Evolutionary conservation across 768 basidiomycete genomes (phyloP).

Genomic region (Tubosaeta sp.): DNA sequence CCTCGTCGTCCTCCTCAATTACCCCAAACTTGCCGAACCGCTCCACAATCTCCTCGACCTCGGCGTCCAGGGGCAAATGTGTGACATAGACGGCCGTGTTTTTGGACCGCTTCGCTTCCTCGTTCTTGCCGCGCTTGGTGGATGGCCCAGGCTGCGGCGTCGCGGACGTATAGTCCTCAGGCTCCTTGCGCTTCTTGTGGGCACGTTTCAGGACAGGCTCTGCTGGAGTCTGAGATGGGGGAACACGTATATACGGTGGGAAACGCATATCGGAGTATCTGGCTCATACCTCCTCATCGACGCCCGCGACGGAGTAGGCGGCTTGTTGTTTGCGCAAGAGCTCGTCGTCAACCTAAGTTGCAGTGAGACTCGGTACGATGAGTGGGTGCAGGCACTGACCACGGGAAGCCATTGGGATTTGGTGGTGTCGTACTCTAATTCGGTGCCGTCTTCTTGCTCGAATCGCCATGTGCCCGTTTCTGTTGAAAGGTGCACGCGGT

Average conservation of each 20-base stretch:
- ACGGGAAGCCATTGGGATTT: slow-evolving; percentile 82
- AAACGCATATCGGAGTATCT: slow-evolving; percentile 16
- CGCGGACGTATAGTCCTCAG: slow-evolving; percentile 65
- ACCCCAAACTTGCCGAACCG: slow-evolving; percentile 92
- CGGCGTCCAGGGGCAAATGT: slow-evolving; percentile 72
- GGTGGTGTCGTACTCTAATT: slow-evolving; percentile 79
- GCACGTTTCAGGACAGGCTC: slow-evolving; percentile 78
- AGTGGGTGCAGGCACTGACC: slow-evolving; percentile 45
- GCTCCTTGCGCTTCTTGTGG: slow-evolving; percentile 77
- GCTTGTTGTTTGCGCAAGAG: slow-evolving; percentile 87
- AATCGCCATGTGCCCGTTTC: slow-evolving; percentile 76
- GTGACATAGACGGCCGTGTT: slow-evolving; percentile 93
- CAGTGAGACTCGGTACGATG: neutral
- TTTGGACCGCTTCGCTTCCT: slow-evolving; percentile 66
- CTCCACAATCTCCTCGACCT: slow-evolving; percentile 67
- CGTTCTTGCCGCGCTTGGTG: slow-evolving; percentile 65
- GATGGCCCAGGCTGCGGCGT: slow-evolving; percentile 48
- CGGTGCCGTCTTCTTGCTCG: slow-evolving; percentile 87
- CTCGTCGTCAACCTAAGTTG: slow-evolving; percentile 76
- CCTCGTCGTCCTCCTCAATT: slow-evolving; percentile 88
- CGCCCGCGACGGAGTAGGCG: slow-evolving; percentile 87
- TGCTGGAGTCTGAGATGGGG: slow-evolving; percentile 63
- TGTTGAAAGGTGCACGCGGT: slow-evolving; percentile 76
- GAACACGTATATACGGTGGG: slow-evolving; percentile 21
- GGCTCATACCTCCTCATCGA: slow-evolving; percentile 83